Percentiles rank a stretch among this genome's conserved stretches.
phyloP scores from a whole-genome alignment of 257 asterid species.

The Gynochthodes officinalis region DNA sequence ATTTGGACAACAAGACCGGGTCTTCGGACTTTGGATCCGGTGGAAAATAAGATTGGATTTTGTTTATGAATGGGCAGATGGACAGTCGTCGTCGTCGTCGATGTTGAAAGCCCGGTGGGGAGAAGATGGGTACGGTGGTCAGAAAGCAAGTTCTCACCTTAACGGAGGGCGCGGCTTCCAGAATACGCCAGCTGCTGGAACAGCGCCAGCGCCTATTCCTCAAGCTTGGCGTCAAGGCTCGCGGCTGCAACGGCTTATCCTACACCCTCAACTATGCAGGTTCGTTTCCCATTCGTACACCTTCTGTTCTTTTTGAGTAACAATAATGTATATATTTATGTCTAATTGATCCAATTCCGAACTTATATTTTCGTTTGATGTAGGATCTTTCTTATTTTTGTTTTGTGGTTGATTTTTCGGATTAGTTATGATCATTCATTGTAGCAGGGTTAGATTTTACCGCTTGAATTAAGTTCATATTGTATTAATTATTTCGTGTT shows the following conservation, averaged over 20 bases:
- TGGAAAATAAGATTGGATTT: background rate
- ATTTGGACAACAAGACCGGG: no score
- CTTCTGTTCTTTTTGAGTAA: no score
- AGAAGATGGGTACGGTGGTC: constrained; percentile 38
- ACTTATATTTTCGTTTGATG: no score
- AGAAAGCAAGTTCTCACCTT: constrained; percentile 77
- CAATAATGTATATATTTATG: no score
- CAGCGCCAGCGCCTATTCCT: constrained; percentile 84
- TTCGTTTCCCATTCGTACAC: no score
- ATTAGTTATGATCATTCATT: no score
- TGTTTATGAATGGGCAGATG: constrained; percentile 3
- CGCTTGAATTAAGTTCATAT: background rate
- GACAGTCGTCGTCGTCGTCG: constrained; percentile 17
- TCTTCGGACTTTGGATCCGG: background rate
- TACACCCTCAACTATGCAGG: constrained; percentile 98
- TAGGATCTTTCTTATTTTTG: no score
- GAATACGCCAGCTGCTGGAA: constrained; percentile 70
- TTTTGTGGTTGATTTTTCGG: no score
- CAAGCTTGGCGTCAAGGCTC: constrained; percentile 95
- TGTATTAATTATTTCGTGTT: background rate
- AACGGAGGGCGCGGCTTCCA: constrained; percentile 74
- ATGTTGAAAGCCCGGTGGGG: constrained; percentile 6
- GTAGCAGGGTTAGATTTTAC: background rate
- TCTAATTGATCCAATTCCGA: no score
- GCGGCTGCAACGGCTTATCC: constrained; percentile 98